phyloP scores from a whole-genome alignment of 2,329 filamentous ascomycete species.

The Dothidotthia symphoricarpi region DNA sequence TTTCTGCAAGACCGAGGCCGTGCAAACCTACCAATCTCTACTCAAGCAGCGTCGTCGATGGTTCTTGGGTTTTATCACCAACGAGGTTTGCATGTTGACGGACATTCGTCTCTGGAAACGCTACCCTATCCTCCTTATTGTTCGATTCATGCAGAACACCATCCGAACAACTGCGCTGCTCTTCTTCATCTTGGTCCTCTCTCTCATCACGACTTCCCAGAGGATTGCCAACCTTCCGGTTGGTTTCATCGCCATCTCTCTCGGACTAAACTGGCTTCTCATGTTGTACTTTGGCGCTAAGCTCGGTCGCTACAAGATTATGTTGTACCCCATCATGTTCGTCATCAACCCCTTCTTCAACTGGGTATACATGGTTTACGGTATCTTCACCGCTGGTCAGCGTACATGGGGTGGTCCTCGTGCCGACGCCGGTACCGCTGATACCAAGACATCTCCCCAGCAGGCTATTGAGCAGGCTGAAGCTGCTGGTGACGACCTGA shows the following conservation, averaged over 20 bases:
- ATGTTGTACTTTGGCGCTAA: slow-evolving; percentile 95
- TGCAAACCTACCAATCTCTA: slow-evolving; percentile 80
- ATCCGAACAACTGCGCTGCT: slow-evolving; percentile 90
- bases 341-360: slow-evolving; percentile 95
- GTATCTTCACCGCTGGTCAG: slow-evolving; percentile 90
- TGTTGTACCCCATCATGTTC: slow-evolving; percentile 95
- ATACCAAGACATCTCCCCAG: slow-evolving; percentile 71
- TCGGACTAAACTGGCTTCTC: slow-evolving; percentile 89
- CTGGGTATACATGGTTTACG: slow-evolving; percentile 97
- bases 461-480: slow-evolving; percentile 82
- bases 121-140: slow-evolving; percentile 80
- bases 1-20: slow-evolving; percentile 97
- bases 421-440: slow-evolving; percentile 80
- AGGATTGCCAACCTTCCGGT: slow-evolving; percentile 77
- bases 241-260: slow-evolving; percentile 87
- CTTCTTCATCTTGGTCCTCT: slow-evolving; percentile 90
- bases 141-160: slow-evolving; percentile 93
- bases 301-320: slow-evolving; percentile 86
- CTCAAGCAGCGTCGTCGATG: slow-evolving; percentile 93
- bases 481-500: slow-evolving; percentile 79
- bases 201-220: slow-evolving; percentile 80
- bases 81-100: slow-evolving; percentile 97
- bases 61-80: slow-evolving; percentile 97
- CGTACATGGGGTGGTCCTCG: slow-evolving; percentile 94
- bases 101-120: slow-evolving; percentile 87